phyloP scores from a whole-genome alignment of 768 basidiomycete genomes.

The Agaricus subrufescens region DNA sequence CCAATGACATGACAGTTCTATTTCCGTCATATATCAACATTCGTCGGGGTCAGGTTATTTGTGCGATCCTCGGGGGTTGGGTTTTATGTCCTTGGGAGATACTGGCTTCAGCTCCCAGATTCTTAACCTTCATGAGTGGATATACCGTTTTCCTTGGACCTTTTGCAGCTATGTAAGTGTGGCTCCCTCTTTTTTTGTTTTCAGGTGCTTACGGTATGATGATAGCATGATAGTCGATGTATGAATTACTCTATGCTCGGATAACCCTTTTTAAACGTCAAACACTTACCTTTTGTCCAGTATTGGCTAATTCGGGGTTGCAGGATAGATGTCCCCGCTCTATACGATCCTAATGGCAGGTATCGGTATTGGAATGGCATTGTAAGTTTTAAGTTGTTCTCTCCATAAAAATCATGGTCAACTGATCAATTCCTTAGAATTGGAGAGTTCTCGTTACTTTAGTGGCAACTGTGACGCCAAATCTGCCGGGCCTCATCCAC shows the following conservation, averaged over 20 bases:
- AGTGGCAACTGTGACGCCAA: conserved; percentile 62
- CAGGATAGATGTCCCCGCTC: conserved; percentile 75
- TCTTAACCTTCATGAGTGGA: conserved; percentile 75
- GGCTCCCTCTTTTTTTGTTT: background rate
- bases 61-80: conserved; percentile 83
- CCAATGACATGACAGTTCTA: conserved; percentile 82
- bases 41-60: conserved; percentile 71
- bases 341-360: conserved; percentile 76
- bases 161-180: conserved; percentile 68
- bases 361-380: conserved; percentile 77
- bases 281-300: conserved; percentile 24
- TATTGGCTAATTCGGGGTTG: conserved; percentile 76
- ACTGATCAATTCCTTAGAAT: conserved; percentile 42
- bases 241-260: conserved; percentile 16
- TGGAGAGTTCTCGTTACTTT: conserved; percentile 75
- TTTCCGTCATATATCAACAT: conserved; percentile 79
- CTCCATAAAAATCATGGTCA: background rate
- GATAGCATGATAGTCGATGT: conserved; percentile 42
- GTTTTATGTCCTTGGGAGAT: conserved; percentile 87
- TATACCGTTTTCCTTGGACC: conserved; percentile 87
- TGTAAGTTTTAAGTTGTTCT: conserved; percentile 32
- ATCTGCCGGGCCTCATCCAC: conserved; percentile 72
- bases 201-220: background rate
- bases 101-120: conserved; percentile 58
- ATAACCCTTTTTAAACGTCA: background rate